Evolutionary conservation across 2,329 filamentous ascomycete species (phyloP).

Genomic region (Cytospora schulzeri): DNA sequence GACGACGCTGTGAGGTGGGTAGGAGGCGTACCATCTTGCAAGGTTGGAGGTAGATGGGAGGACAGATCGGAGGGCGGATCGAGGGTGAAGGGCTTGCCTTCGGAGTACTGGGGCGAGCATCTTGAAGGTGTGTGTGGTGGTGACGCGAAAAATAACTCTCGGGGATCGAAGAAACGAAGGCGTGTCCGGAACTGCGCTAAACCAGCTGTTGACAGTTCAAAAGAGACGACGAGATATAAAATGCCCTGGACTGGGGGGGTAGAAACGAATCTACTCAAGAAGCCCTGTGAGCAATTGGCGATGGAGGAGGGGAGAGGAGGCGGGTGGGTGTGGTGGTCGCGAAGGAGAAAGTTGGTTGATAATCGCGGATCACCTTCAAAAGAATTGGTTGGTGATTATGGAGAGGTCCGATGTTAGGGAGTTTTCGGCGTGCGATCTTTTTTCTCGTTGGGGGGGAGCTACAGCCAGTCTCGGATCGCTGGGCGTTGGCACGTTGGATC

Average conservation of each 20-base stretch:
- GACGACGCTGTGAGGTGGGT: conserved; percentile 91
- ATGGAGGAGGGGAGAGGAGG: conserved; percentile 21
- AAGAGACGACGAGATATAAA: conserved; percentile 29
- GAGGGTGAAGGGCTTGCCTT: conserved; percentile 61
- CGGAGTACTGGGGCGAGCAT: conserved; percentile 67
- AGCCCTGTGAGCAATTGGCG: conserved; percentile 9
- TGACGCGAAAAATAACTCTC: conserved; percentile 31
- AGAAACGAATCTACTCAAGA: conserved; percentile 22
- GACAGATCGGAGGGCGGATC: conserved; percentile 52
- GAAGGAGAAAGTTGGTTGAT: conserved; percentile 5
- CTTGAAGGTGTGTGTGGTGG: conserved; percentile 34
- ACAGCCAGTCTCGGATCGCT: conserved; percentile 9
- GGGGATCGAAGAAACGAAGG: conserved; percentile 29
- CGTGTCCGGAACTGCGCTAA: conserved; percentile 25
- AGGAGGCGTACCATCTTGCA: conserved; percentile 74
- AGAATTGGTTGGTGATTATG: conserved; percentile 19
- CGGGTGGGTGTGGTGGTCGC: conserved; percentile 25
- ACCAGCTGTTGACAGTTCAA: conserved; percentile 29
- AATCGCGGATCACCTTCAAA: conserved; percentile 18
- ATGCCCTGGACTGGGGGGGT: conserved; percentile 9
- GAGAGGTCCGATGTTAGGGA: conserved; percentile 24
- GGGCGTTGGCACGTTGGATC: neutral
- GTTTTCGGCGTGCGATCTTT: conserved; percentile 29
- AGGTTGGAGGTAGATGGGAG: conserved; percentile 56
- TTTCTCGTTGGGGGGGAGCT: conserved; percentile 27